Evolutionary conservation across 2,329 filamentous ascomycete genomes (phyloP).

Genomic region (Metarhizium rileyi): DNA sequence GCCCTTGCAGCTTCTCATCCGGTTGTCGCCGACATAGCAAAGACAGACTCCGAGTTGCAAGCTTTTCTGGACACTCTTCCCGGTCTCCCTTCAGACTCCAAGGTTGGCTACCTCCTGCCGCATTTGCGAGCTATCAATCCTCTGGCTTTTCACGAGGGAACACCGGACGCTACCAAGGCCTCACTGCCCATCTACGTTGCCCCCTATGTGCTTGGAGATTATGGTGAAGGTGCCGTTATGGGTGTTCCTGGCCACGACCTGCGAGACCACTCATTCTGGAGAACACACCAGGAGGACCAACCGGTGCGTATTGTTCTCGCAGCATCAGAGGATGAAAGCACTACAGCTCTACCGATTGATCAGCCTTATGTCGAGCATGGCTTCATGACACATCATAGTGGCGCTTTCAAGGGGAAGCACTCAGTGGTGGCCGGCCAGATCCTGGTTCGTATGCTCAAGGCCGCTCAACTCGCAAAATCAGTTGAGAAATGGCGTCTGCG

Average conservation of each 20-base stretch:
- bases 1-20: conserved; percentile 68
- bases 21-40: conserved; percentile 52
- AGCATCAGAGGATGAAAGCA: conserved; percentile 37
- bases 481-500: conserved; percentile 69
- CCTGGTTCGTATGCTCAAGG: conserved; percentile 48
- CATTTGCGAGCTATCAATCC: conserved; percentile 56
- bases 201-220: conserved; percentile 76
- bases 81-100: conserved; percentile 43
- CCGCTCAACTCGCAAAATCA: conserved; percentile 47
- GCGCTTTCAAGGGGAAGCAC: conserved; percentile 51
- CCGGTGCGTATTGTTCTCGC: conserved; percentile 56
- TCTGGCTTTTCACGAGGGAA: conserved; percentile 44
- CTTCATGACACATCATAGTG: conserved; percentile 55
- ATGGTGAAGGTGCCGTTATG: conserved; percentile 85
- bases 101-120: conserved; percentile 58
- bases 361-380: conserved; percentile 58
- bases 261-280: conserved; percentile 74
- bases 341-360: conserved; percentile 32
- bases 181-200: conserved; percentile 70
- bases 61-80: conserved; percentile 58
- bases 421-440: conserved; percentile 53
- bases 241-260: conserved; percentile 79
- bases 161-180: conserved; percentile 40
- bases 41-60: conserved; percentile 49
- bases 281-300: conserved; percentile 50